These are phyloP conservation scores for Cladosporium austrohemisphaericum DNA, from an alignment of 2,329 filamentous ascomycete genomes.

Conservation along the genomic window DNA sequence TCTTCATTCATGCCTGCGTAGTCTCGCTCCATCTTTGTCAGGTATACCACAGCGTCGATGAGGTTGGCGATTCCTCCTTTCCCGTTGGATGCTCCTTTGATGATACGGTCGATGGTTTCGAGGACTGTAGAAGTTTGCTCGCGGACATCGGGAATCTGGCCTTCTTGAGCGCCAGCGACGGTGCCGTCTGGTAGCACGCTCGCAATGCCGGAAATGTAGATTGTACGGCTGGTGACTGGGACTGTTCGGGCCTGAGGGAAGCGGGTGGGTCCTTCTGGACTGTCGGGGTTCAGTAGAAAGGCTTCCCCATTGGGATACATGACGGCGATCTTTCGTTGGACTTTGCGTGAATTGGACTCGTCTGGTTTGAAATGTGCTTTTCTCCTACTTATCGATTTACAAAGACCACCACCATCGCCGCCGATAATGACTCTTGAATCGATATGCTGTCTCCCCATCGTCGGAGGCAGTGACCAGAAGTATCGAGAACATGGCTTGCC, in stretches of 20 bases:
- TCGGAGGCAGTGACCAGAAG: no score
- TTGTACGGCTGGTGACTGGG: slow-evolving; percentile 13
- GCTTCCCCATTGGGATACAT: slow-evolving; percentile 3
- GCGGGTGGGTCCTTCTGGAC: slow-evolving; percentile 19
- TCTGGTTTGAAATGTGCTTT: no score
- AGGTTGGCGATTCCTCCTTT: slow-evolving; percentile 18
- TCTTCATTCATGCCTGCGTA: slow-evolving; percentile 47
- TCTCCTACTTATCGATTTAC: no score
- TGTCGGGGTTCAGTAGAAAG: slow-evolving; percentile 5
- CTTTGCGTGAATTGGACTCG: no score
- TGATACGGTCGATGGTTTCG: slow-evolving; percentile 18
- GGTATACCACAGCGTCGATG: slow-evolving; percentile 36
- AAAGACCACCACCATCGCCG: no score
- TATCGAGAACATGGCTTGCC: no score
- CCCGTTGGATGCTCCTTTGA: slow-evolving; percentile 16
- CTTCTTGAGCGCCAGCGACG: slow-evolving; percentile 17
- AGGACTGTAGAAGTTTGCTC: slow-evolving; percentile 19
- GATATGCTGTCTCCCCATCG: no score
- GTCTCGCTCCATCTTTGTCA: slow-evolving; percentile 41
- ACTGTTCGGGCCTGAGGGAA: slow-evolving; percentile 18
- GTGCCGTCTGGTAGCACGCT: slow-evolving; percentile 18
- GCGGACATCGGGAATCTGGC: slow-evolving; percentile 9
- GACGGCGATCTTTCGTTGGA: neutral
- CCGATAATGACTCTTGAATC: no score
- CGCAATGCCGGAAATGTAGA: slow-evolving; percentile 21